A percentile compares a stretch with the other conserved stretches of the same genome.
phyloP scores from a whole-genome alignment of 805 yeast genomes.

The Barnettozyma vustinii region DNA sequence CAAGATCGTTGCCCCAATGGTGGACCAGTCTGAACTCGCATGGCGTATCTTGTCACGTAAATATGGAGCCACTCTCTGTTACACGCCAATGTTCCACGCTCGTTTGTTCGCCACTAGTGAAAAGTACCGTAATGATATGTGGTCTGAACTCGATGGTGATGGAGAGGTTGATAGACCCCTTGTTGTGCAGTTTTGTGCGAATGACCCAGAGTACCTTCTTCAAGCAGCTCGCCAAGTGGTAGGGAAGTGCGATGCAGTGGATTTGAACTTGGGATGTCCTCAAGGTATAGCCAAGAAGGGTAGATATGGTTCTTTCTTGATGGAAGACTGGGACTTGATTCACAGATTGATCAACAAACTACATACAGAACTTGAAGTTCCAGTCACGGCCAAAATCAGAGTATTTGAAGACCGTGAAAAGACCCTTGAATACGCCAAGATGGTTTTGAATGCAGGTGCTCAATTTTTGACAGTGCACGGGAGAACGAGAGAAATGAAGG shows the following conservation, averaged over 20 bases:
- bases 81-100: constrained; percentile 97
- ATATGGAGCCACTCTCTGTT: constrained; percentile 91
- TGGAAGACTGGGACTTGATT: constrained; percentile 95
- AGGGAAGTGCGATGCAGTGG: constrained; percentile 90
- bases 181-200: constrained; percentile 94
- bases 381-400: constrained; percentile 94
- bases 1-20: constrained; percentile 97
- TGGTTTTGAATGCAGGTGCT: constrained; percentile 91
- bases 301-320: constrained; percentile 88
- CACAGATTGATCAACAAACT: constrained; percentile 63
- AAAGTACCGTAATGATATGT: constrained; percentile 73
- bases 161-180: constrained; percentile 69
- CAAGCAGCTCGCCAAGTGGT: constrained; percentile 78
- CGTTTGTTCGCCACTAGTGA: constrained; percentile 79
- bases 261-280: constrained; percentile 94
- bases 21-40: constrained; percentile 92
- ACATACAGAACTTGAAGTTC: constrained; percentile 70
- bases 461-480: constrained; percentile 95
- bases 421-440: constrained; percentile 78
- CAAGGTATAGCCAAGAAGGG: constrained; percentile 97
- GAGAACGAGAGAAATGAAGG: constrained; percentile 95
- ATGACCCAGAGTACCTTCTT: constrained; percentile 80
- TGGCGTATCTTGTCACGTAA: constrained; percentile 85
- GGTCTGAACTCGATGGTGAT: constrained; percentile 72
- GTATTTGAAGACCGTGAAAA: constrained; percentile 82